Base-by-base conservation (phyloP, 23 red algal species). In the Gracilaria gracilis region DNA sequence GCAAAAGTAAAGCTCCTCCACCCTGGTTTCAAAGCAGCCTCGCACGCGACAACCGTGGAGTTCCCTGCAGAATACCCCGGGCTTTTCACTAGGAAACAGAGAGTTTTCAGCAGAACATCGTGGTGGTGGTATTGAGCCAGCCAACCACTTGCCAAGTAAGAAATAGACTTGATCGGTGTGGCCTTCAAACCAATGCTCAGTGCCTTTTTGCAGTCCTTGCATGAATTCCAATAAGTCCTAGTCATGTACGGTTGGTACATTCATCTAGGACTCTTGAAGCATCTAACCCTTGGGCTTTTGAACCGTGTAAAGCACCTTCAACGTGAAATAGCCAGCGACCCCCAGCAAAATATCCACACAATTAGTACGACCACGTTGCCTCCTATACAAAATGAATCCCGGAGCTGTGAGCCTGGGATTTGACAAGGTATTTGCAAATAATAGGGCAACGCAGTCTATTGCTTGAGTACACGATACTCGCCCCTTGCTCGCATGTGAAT, bases 281-380 rank as follows among this genome's bases (percentile, higher is more conserved):
- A n/a, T n/a, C n/a, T n/a, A n/a, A n/a, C n/a, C 29, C 70, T 88
- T 93, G 25, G 91, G 81, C 67, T 98, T 98, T 40, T 93, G 90
- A 17, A 66, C 59, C 23, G 57, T 79, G 37, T 98, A 91, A 13
- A 91, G 47, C 4, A 72, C 51, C 59, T 93, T 92, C 20, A 98
- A 79, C 7, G 72, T 71, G 32, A 94, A 81, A 65, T 98, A 98
- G 2, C 90, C 91, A 32, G 66, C 31, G 0, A 98, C 19, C n/a
- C 95, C 34, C 28, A 90, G 65, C 27, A 86, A 29, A 37, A 86
- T 36, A 98, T 72, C 57, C 67, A 98, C 32, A 80, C 38, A 14
- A 98, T 67, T 15, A 91, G 74, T n/a, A 98, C 75, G 11, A 34
- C 75, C 21, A 91, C 83, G 29, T 53, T 86, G 28, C 61, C 42